Conservation (phyloP, 2,329 filamentous ascomycete species). For the Aspergillus chevalieri region DNA sequence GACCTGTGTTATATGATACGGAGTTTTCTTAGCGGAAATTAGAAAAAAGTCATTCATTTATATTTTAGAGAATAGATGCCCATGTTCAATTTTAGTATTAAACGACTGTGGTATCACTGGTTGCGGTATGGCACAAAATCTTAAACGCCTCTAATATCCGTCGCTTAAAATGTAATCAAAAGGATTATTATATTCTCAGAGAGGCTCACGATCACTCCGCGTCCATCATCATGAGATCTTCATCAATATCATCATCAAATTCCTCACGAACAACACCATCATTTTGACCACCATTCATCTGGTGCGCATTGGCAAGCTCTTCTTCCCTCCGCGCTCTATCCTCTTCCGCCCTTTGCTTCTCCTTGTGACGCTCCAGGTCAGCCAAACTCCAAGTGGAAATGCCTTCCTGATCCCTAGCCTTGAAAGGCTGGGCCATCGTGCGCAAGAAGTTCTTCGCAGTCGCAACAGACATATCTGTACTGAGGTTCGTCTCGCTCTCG, state of each 20-base stretch:
- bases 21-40: conserved; percentile 33
- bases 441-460: conserved; percentile 82
- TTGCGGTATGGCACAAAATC: neutral
- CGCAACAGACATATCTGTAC: conserved; percentile 90
- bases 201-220: conserved; percentile 19
- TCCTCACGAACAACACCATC: conserved; percentile 21
- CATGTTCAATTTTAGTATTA: conserved; percentile 12
- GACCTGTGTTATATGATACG: conserved; percentile 31
- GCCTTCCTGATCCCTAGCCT: conserved; percentile 75
- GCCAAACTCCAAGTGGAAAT: conserved; percentile 85
- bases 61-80: conserved; percentile 15
- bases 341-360: conserved; percentile 65
- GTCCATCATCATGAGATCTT: conserved; percentile 39
- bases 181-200: conserved; percentile 3
- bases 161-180: neutral
- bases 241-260: conserved; percentile 39
- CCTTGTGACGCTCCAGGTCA: conserved; percentile 64
- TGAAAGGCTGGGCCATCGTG: conserved; percentile 88
- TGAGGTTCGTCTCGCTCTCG: conserved; percentile 81
- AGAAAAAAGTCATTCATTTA: conserved; percentile 26
- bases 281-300: conserved; percentile 18
- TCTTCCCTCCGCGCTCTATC: conserved; percentile 59
- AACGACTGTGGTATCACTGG: conserved; percentile 1
- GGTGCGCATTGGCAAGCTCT: conserved; percentile 23
- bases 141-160: neutral